Evolutionary conservation across 352 stramenopile genomes (phyloP), one percentile per base, ranked within the genome.

Genomic region (Lagenidium sp.): DNA sequence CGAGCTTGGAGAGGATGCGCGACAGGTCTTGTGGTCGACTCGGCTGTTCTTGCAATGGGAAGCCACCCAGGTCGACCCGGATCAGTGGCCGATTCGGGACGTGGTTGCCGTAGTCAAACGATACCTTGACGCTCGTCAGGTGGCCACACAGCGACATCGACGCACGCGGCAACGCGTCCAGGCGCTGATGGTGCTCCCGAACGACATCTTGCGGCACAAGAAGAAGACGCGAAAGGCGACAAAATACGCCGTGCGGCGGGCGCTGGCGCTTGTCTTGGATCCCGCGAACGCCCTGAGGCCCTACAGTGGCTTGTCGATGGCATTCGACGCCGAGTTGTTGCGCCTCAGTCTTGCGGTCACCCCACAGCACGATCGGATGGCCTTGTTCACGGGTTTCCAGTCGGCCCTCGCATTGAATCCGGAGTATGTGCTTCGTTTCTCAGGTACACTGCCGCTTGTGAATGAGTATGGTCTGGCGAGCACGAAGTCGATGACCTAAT

Each of bases 11-110:
- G 25, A 19, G 2, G 43, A 48, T 26, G 53, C 44, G 25, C 44
- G 51, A 10, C 44, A 44, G 3, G n/a, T 59, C 2, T 22, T 59
- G 4, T 59, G 51, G 51, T 37, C 39, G 0, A 15, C 36, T 5
- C 44, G 51, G 11, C 46, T 53, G 15, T 2, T 36, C 8, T 23
- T 59, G 26, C 40, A 53, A 24, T 32, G 38, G 8, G 51, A 59
- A 36, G 23, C 23, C 24, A 2, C 12, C 20, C 13, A 46, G 20
- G 22, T 21, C 20, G 21, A 30, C 1, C 15, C 24, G n/a, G n/a
- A n/a, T n/a, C n/a, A n/a, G n/a, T n/a, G n/a, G n/a, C n/a, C 23
- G 4, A 32, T 42, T 2, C 41, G 25, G 5, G 41, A 56, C 13
- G 13, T 57, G 30, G 26, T 48, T 1, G 12, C 4, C 12, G 20